phyloP scores from a whole-genome alignment of 306 rosid genomes.

The Potentilla sterilis region DNA sequence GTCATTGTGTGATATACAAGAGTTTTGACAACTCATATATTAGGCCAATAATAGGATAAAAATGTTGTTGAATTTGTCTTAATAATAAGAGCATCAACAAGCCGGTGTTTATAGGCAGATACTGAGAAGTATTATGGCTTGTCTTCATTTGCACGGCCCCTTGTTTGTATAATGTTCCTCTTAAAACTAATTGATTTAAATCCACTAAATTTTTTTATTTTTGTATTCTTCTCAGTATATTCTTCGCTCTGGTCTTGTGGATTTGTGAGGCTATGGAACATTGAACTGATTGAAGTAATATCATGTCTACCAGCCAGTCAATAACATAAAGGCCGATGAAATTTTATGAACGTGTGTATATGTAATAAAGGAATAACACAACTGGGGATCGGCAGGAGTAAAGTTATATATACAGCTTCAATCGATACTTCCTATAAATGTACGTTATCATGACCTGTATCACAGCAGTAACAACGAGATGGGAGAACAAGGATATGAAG shows the following conservation, averaged over 20 bases:
- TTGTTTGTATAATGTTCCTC: background rate
- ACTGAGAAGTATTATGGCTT: background rate
- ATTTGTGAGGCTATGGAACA: background rate
- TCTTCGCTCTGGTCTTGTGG: background rate
- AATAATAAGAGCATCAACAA: conserved; percentile 18
- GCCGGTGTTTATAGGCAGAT: background rate
- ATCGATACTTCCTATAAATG: background rate
- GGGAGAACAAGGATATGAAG: background rate
- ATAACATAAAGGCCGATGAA: background rate
- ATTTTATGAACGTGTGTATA: background rate
- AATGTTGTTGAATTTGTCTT: background rate
- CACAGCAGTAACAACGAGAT: background rate
- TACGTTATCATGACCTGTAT: background rate
- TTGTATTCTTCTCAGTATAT: background rate
- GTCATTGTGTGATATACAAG: no score
- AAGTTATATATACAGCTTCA: background rate
- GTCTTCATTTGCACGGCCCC: conserved; percentile 7
- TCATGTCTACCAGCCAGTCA: background rate
- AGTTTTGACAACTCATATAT: background rate
- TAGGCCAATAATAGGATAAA: no score
- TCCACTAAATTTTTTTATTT: background rate
- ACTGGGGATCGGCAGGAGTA: background rate
- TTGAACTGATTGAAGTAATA: background rate
- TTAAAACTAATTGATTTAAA: background rate
- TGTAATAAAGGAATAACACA: background rate